Percentiles rank a stretch among this genome's conserved stretches.
Evolutionary conservation across 352 stramenopile species (phyloP).

Genomic region (Phytophthora quininea): DNA sequence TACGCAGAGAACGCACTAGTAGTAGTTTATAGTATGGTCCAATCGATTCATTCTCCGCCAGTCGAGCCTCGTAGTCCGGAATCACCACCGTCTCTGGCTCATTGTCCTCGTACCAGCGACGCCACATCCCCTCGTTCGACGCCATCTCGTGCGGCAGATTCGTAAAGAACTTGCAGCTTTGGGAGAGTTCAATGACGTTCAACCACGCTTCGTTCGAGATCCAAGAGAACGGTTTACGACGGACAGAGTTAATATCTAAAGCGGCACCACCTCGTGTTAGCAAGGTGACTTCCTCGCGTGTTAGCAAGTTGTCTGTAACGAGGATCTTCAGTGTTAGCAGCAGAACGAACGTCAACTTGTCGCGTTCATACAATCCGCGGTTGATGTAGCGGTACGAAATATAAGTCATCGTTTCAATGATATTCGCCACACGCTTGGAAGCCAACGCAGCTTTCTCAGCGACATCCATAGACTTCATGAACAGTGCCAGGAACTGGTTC

Average conservation of each 20-base stretch:
- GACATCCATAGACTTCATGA: constrained; percentile 98
- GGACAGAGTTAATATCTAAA: constrained; percentile 97
- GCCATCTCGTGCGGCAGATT: constrained; percentile 97
- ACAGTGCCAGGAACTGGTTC: constrained; percentile 97
- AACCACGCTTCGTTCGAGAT: constrained; percentile 98
- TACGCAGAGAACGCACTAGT: constrained; percentile 95
- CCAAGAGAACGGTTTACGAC: constrained; percentile 97
- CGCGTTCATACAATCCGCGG: constrained; percentile 96
- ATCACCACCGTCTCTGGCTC: constrained; percentile 96
- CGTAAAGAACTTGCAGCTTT: constrained; percentile 97
- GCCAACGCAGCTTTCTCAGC: constrained; percentile 97
- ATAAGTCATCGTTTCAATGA: constrained; percentile 99
- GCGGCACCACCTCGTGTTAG: constrained; percentile 96
- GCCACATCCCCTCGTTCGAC: constrained; percentile 96
- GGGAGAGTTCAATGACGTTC: constrained; percentile 96
- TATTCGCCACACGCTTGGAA: constrained; percentile 98
- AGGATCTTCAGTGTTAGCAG: constrained; percentile 98
- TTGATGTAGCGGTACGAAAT: constrained; percentile 99
- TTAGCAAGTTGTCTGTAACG: constrained; percentile 94
- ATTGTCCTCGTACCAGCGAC: constrained; percentile 98
- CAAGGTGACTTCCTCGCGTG: constrained; percentile 93
- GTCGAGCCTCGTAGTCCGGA: constrained; percentile 94
- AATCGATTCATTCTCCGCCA: constrained; percentile 93
- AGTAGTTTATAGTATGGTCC: constrained; percentile 97
- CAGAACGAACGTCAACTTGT: constrained; percentile 99